Percentiles rank a stretch among this genome's conserved stretches.
Evolutionary conservation across 2,329 filamentous ascomycete species (phyloP).

Genomic region (Cladosporium sp.): DNA sequence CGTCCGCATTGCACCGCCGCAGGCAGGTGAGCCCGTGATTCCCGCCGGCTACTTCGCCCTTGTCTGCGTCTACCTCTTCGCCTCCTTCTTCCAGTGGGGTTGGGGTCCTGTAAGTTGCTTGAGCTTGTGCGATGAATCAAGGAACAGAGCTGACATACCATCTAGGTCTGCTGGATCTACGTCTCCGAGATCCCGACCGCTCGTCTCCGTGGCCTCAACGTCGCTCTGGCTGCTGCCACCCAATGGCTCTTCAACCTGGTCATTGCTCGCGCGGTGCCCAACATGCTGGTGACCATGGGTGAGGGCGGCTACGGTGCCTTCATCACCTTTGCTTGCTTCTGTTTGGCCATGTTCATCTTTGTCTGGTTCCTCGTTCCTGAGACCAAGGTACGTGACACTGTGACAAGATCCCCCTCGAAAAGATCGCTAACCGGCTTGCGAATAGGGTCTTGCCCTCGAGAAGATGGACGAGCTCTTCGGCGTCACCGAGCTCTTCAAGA

Average conservation of each 20-base stretch:
- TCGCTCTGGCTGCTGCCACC: constrained; percentile 63
- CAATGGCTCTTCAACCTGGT: constrained; percentile 69
- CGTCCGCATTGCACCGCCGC: constrained; percentile 58
- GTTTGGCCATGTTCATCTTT: constrained; percentile 61
- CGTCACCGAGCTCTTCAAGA: constrained; percentile 16
- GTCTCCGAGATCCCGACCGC: constrained; percentile 67
- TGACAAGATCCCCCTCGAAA: neutral
- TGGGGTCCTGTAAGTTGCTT: constrained; percentile 53
- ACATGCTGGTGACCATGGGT: constrained; percentile 59
- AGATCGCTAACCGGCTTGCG: neutral
- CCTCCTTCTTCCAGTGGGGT: constrained; percentile 59
- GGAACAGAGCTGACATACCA: neutral
- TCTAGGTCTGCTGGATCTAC: constrained; percentile 65
- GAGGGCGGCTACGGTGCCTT: constrained; percentile 26
- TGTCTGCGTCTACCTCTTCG: constrained; percentile 69
- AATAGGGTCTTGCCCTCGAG: constrained; percentile 32
- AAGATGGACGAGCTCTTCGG: constrained; percentile 30
- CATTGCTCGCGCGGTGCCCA: constrained; percentile 62
- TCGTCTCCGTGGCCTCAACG: constrained; percentile 62
- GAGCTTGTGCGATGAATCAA: neutral
- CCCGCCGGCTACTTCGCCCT: constrained; percentile 67
- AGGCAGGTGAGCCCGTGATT: constrained; percentile 51
- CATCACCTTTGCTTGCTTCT: constrained; percentile 65
- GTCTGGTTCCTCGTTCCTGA: constrained; percentile 68
- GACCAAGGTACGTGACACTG: constrained; percentile 48